Base-by-base conservation (phyloP, 73 alveolate species). In the Paramecium tetraurelia region DNA sequence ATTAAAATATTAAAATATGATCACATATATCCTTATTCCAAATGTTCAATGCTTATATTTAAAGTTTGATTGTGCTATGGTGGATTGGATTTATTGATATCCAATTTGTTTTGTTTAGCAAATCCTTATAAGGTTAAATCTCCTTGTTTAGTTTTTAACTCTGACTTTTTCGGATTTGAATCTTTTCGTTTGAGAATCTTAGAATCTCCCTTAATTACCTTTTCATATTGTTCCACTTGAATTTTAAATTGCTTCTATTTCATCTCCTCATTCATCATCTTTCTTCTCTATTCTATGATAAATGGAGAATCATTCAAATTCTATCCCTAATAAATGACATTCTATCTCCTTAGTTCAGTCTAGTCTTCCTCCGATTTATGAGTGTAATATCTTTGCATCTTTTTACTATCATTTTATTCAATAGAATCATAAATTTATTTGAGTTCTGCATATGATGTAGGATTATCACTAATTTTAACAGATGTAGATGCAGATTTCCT, bases 21-120 rank as follows among this genome's bases (percentile, higher is more conserved):
- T 80, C 90, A 80, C 90, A 80, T 80, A 44, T 80, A 80, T 43
- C 48, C 90, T 80, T 80, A 72, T 72, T 72, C 90, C 21, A 44
- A 24, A 44, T 44, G 76, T 24, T 40, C 70, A 18, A 44, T 80
- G 46, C 75, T 43, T 40, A 43, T 22, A 36, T 40, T 20, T 12
- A 24, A 40, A 8, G 71, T 18, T 31, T 72, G 43, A 27, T 27
- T 21, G 4, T 16, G 21, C 20, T 77, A 31, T 46, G 6, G 7
- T 1, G 35, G 53, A 38, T 38, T 9, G 7, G 90, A 80, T 80
- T 80, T 80, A 20, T 40, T 40, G 8, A 80, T 80, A 20, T 80
- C 72, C 31, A 80, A 11, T 44, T 48, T 27, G 4, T 80, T 24
- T 46, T 80, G 18, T 7, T 80, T 43, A 0, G 76, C 76, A 48